These are phyloP conservation scores for Agrocybe pediades DNA, from an alignment of 768 basidiomycete genomes.

Conservation along the genomic window DNA sequence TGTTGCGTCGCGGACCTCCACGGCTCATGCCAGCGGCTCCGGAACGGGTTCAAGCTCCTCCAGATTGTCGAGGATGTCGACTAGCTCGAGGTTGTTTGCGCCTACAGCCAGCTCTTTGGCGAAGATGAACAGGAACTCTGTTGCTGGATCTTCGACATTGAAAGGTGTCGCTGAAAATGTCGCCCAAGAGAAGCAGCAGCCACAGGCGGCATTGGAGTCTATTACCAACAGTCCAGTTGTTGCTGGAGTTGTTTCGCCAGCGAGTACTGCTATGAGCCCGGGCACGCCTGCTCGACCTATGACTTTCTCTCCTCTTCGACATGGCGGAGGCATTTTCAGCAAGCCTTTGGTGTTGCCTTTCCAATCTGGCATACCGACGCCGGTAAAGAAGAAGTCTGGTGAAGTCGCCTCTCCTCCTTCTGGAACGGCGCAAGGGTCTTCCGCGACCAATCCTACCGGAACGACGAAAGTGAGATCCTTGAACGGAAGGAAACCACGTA, in stretches of 20 bases:
- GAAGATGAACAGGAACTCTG: conserved; percentile 38
- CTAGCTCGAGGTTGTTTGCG: conserved; percentile 56
- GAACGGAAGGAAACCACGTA: conserved; percentile 66
- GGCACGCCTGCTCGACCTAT: not conserved
- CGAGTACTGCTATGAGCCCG: not conserved
- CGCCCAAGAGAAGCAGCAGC: conserved; percentile 12
- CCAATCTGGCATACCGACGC: conserved; percentile 37
- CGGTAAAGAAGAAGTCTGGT: conserved; percentile 23
- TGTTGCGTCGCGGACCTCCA: conserved; percentile 20
- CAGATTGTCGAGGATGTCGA: conserved; percentile 22
- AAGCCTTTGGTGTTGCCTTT: conserved; percentile 43
- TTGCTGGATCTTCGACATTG: not conserved
- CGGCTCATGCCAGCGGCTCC: conserved; percentile 1
- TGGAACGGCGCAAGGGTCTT: conserved; percentile 2
- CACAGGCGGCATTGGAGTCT: conserved; percentile 22
- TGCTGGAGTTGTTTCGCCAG: conserved; percentile 24
- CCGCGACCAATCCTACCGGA: not conserved
- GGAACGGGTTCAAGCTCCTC: conserved; percentile 30
- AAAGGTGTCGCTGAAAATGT: conserved; percentile 7
- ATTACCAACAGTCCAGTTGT: conserved; percentile 67
- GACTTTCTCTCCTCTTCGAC: conserved; percentile 27
- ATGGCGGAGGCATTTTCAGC: conserved; percentile 47
- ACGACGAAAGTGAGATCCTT: conserved; percentile 28
- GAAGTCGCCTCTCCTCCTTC: not conserved
- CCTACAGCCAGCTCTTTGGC: conserved; percentile 81